Base-by-base conservation (phyloP, 1,284 basidiomycete species). In the Cutaneotrichosporon sp. region DNA sequence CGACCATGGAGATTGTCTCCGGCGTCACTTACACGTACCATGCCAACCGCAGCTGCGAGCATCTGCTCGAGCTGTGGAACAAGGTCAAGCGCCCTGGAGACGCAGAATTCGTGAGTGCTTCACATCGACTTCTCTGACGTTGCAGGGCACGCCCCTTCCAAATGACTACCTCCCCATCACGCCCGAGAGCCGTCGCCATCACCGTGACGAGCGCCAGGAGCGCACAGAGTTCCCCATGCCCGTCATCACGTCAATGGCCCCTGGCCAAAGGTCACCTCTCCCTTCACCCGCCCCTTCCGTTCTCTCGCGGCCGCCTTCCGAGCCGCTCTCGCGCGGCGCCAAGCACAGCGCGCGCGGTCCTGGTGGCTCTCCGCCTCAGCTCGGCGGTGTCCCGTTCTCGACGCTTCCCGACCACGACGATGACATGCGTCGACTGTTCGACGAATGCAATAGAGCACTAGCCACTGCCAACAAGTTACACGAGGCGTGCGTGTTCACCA, bases 81-180 rank as follows among this genome's bases (percentile, higher is more conserved):
- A 78, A 74, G 68, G 69, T 77, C 58, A 80, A 77, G 63, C 51
- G 68, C 34, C 71, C 73, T 11, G 70, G 72, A 38, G 79, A 80
- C 45, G 69, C 74, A 14, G 76, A 79, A 22, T 69, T 69, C 43
- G 77, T 79, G 43, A 62, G 75, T 71, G 11, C 1, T 22, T 16
- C 29, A 29, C 34, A 33, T 25, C 14, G 14, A 59, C 29, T 25
- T 25, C 18, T 36, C 60, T 65, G 62, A 64, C 54, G 20, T 25
- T 16, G 11, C 53, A 78, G 74, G 79, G 79, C 10, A 64, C 66
- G 3, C 71, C 74, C 1, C 66, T 80, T 6, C 71, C 76, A 3
- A 62, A 71, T 9, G 71, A 73, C 59, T 63, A 53, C 20, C 50
- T 63, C 11, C 60, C 51, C 18, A 54, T 54, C 25, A 46, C 51